Percentiles rank a stretch among this genome's conserved stretches.
These are phyloP conservation scores for Mycena citricolor DNA, from an alignment of 1,284 basidiomycete genomes.

Conservation along the genomic window DNA sequence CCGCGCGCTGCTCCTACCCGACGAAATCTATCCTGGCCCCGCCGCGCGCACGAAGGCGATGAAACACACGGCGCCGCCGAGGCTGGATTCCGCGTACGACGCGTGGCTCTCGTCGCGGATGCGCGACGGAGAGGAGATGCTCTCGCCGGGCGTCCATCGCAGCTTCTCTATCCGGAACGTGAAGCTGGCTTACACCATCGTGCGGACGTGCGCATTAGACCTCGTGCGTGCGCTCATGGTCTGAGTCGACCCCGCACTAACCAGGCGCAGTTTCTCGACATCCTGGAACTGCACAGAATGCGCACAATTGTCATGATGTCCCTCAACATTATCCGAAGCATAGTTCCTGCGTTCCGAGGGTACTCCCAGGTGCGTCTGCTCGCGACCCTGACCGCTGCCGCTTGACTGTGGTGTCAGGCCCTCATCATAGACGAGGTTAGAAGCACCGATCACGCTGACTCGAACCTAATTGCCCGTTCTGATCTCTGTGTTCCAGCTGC, in stretches of 20 bases:
- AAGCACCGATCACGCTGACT: conserved; percentile 15
- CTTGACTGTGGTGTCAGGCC: conserved; percentile 41
- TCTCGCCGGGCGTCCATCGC: conserved; percentile 68
- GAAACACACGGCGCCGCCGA: too few species aligned
- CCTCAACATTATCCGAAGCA: conserved; percentile 66
- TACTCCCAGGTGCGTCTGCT: conserved; percentile 62
- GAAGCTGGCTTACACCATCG: conserved; percentile 53
- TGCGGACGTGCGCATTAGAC: conserved; percentile 52
- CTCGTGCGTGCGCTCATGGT: conserved; percentile 37
- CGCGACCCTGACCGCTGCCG: conserved; percentile 18
- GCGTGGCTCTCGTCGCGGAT: conserved; percentile 66
- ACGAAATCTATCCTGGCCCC: conserved; percentile 23
- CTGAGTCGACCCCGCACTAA: conserved; percentile 13
- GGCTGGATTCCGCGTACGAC: conserved; percentile 45
- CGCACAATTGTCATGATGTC: conserved; percentile 64
- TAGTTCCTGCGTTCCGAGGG: conserved; percentile 75
- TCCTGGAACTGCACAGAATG: conserved; percentile 66
- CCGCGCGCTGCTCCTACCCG: conserved; percentile 35
- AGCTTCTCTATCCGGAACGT: conserved; percentile 54
- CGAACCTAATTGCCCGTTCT: conserved; percentile 13
- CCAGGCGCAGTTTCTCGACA: conserved; percentile 26
- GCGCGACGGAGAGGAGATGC: conserved; percentile 41
- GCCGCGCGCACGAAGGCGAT: too few species aligned
- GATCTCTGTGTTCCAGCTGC: conserved; percentile 47
- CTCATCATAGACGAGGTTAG: conserved; percentile 77